Base-by-base conservation (phyloP, 2,329 filamentous ascomycete genomes). In the Verticillium alfalfae region DNA sequence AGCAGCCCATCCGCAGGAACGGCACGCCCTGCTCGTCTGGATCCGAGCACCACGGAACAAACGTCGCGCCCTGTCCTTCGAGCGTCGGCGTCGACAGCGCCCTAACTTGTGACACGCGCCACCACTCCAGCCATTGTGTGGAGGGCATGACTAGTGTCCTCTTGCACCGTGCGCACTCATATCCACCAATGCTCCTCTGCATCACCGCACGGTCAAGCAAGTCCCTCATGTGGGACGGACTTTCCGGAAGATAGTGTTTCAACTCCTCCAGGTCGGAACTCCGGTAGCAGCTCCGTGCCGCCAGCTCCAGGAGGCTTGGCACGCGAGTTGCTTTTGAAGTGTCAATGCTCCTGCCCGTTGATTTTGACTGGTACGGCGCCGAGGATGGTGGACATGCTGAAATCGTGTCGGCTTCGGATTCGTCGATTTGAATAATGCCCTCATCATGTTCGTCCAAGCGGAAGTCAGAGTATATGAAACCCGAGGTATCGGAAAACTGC, bases 81-180 rank as follows among this genome's bases (percentile, higher is more conserved):
- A 36, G 31, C 7, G 57, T 64, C 61, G n/a, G 63, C 58, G n/a
- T 57, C 49, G 37, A 36, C 54, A 34, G 12, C 54, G 22, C 22
- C 37, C 37, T 41, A 6, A 59, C 58, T 13, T 66, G 69, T 31
- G 66, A 63, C 31, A 77, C 60, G 62, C 82, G 77, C 70, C 82
- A 85, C 83, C 86, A 89, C 68, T 89, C 87, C 8, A 89, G 72
- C 86, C 87, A 89, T 67, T 86, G 79, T 0, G 81, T 75, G 3
- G 79, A 72, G 2, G 86, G 82, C 26, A 83, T 74, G 7, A 86
- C 73, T 4, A 83, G 78, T 9, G 70, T 68, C 34, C 79, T 78
- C 31, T 71, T 66, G 67, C 87, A 89, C 0, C 78, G 73, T 1
- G 82, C 81, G 66, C 87, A 89, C 2, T 68, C 68, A 34, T 80